Evolutionary conservation across 441 rosid species (phyloP).

Genomic region (Pelargonium cotyledonis): DNA sequence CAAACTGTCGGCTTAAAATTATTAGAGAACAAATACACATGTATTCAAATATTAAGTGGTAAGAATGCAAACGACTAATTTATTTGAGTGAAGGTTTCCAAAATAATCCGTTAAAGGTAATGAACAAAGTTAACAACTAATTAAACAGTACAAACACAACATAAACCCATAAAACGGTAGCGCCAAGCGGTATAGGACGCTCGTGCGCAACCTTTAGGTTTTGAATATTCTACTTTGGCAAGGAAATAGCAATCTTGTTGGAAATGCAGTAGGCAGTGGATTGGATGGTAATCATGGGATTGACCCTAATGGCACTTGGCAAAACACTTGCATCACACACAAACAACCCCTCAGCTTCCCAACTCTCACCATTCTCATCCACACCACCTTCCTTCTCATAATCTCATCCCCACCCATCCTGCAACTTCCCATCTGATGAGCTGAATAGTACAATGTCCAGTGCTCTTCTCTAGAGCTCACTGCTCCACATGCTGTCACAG

Average conservation of each 20-base stretch:
- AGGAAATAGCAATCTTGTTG: slow-evolving; percentile 28
- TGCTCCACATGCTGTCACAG: slow-evolving; percentile 38
- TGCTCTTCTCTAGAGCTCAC: slow-evolving; percentile 31
- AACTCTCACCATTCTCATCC: slow-evolving; percentile 63
- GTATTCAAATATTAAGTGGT: no score
- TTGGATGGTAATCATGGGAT: slow-evolving; percentile 89
- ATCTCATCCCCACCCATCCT: slow-evolving; percentile 42
- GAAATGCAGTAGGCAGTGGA: slow-evolving; percentile 75
- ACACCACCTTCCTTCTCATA: slow-evolving; percentile 74
- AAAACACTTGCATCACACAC: slow-evolving; percentile 80
- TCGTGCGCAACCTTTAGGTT: no score
- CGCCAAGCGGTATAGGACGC: no score
- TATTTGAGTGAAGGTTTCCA: no score
- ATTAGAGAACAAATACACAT: no score
- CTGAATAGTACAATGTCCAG: slow-evolving; percentile 48
- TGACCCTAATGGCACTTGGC: slow-evolving; percentile 82
- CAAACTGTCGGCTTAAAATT: no score
- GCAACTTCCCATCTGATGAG: slow-evolving; percentile 97
- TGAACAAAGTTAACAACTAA: no score
- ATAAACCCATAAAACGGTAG: no score
- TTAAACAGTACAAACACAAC: no score
- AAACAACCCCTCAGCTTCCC: slow-evolving; percentile 16
- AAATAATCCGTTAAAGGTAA: no score
- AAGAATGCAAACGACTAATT: no score
- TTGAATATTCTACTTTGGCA: slow-evolving; percentile 12